phyloP scores from a whole-genome alignment of 352 stramenopile species.

The Pythium biforme region DNA sequence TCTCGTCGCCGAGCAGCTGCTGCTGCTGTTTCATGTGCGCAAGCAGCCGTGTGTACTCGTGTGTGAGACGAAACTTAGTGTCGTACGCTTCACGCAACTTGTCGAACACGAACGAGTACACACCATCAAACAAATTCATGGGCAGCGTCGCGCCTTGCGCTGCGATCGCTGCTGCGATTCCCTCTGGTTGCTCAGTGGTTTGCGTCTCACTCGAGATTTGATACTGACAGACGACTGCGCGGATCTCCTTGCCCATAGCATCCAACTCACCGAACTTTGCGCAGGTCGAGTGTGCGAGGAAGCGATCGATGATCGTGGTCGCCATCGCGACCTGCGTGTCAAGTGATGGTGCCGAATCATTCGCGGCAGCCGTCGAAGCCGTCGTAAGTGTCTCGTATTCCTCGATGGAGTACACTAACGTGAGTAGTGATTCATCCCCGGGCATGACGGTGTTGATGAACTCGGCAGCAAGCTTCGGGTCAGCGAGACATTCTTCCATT shows the following conservation, averaged over 20 bases:
- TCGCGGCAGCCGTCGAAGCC: not conserved
- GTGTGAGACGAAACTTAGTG: conserved; percentile 29
- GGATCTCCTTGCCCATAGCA: conserved; percentile 11
- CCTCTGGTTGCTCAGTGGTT: not conserved
- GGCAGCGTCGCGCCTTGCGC: conserved; percentile 21
- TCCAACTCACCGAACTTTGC: conserved; percentile 1
- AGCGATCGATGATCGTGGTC: conserved; percentile 34
- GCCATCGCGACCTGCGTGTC: conserved; percentile 31
- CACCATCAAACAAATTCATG: conserved; percentile 29
- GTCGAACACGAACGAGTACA: conserved; percentile 31
- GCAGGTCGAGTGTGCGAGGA: conserved; percentile 12
- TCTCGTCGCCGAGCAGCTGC: conserved; percentile 9
- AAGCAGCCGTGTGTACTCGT: conserved; percentile 32
- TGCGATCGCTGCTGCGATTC: not conserved
- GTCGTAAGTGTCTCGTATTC: conserved; percentile 44
- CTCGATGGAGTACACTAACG: conserved; percentile 42
- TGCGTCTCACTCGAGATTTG: conserved; percentile 8
- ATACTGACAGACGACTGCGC: conserved; percentile 13
- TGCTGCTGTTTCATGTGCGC: conserved; percentile 21
- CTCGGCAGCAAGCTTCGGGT: conserved; percentile 44
- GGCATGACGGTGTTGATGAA: conserved; percentile 39
- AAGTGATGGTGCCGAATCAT: conserved; percentile 16
- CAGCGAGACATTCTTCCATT: conserved; percentile 40
- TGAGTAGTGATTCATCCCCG: conserved; percentile 35
- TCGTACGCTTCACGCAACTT: conserved; percentile 32